Base-by-base conservation (phyloP, 1,139 yeast species). In the Lodderomyces pseudojiufengensis region DNA sequence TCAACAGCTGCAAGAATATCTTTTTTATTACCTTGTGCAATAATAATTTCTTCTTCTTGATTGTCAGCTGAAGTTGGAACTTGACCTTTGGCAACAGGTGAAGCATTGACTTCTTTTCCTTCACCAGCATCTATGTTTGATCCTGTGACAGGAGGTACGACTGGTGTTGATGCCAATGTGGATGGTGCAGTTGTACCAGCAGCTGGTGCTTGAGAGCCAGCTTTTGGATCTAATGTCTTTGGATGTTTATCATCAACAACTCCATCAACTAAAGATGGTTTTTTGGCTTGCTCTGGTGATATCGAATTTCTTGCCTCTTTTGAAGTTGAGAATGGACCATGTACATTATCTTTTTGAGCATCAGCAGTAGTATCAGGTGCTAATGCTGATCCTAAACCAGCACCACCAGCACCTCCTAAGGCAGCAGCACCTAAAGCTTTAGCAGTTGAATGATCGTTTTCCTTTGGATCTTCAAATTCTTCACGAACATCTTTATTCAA, bases 1-100 rank as follows among this genome's bases (percentile, higher is more conserved):
- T 54, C 59, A 37, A 68, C 56, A 36, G 65, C 68, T 31, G 63
- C 61, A 38, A 59, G 64, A 34, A 65, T 52, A 30, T 61, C 63
- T 27, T 54, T 43, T 27, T 44, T 41, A 24, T 57, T 44, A 26
- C 73, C 73, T 43, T 63, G 61, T 15, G 73, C 71, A 36, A 67
- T 56, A 37, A 68, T 57, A 38, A 68, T 65, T 47, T 65, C 71
- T 47, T 68, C 63, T 3, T 50, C 63, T 14, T 52, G 49, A 14
- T 43, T 49, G 12, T 51, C 49, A 32, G 32, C 20, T 13, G 27
- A 14, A 13, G 29, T 39, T 27, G 42, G 28, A 15, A 26, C 9
- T 4, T 26, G 9, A 23, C 40, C 42, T 31, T 43, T 42, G 13
- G 40, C 43, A 23, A 45, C 51, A 28, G 56, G 56, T 21, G 54